Percentiles rank a stretch among this genome's conserved stretches.
Conservation (phyloP, 2,329 filamentous ascomycete genomes). For the Colletotrichum cordylinicola region DNA sequence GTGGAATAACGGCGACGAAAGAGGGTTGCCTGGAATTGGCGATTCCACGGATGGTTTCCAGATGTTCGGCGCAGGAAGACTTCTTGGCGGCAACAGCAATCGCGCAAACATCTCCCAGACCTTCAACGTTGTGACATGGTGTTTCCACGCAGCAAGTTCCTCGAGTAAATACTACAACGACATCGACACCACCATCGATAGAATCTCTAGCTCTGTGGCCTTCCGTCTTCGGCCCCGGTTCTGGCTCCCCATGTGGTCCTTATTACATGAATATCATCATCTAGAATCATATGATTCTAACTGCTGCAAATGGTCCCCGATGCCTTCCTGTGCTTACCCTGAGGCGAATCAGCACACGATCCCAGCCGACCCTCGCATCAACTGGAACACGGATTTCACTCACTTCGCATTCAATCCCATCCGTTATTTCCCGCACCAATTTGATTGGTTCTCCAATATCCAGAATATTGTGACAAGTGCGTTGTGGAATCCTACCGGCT, state of each 20-base stretch:
- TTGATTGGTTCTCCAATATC: neutral
- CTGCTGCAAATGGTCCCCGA: neutral
- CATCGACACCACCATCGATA: neutral
- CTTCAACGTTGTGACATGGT: neutral
- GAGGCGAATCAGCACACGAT: neutral
- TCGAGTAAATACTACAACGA: neutral
- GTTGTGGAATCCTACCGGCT: fast-evolving
- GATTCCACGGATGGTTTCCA: too few relatives aligned
- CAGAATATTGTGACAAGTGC: neutral
- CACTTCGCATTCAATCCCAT: neutral
- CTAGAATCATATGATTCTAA: neutral
- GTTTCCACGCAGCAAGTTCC: neutral
- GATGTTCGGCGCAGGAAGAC: too few relatives aligned
- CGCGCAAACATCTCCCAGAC: fast-evolving
- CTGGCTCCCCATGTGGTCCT: neutral
- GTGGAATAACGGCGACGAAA: neutral
- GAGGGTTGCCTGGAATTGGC: neutral
- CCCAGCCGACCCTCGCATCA: neutral
- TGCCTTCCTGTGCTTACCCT: neutral
- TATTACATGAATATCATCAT: neutral
- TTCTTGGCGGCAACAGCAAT: neutral
- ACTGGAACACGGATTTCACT: neutral
- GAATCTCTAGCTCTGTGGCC: neutral
- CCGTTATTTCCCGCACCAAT: neutral
- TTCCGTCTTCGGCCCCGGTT: neutral